These are phyloP conservation scores for Sonneratia alba DNA, from an alignment of 345 rosid genomes.

Conservation along the genomic window DNA sequence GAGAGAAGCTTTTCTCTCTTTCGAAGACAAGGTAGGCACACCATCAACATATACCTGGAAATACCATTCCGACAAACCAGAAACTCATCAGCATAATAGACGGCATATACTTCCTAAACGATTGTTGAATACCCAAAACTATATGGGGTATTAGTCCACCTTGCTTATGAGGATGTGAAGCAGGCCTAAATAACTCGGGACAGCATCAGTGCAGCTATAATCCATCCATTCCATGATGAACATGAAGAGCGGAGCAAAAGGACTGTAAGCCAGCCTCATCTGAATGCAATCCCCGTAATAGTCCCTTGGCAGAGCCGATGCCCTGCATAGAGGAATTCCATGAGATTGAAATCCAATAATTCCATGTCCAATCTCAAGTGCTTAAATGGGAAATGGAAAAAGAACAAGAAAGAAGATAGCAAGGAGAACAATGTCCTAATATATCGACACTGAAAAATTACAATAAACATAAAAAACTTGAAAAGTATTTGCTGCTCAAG, in stretches of 20 bases:
- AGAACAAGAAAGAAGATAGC: not conserved
- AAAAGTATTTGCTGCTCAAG: not conserved
- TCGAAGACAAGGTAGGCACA: conserved; percentile 36
- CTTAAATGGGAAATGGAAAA: not conserved
- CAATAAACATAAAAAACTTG: not conserved
- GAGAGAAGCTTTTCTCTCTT: conserved; percentile 48
- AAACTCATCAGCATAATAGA: not conserved
- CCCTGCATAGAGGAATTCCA: conserved; percentile 31
- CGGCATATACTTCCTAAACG: not conserved
- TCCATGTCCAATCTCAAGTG: not conserved
- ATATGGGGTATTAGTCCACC: conserved; percentile 13
- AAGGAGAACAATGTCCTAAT: too few species aligned
- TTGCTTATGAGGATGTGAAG: conserved; percentile 49
- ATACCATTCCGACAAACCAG: not conserved
- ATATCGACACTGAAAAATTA: not conserved
- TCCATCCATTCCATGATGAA: conserved; percentile 65
- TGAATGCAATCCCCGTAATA: conserved; percentile 35
- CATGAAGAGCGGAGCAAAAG: conserved; percentile 45
- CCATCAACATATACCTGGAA: conserved; percentile 58
- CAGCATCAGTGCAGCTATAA: conserved; percentile 46
- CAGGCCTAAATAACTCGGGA: conserved; percentile 48
- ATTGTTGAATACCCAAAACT: not conserved
- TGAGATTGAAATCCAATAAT: not conserved
- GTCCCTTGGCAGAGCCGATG: conserved; percentile 49
- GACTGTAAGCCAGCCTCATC: conserved; percentile 56